Base-by-base conservation (phyloP, 345 rosid species). In the Eucalyptus caleyi region DNA sequence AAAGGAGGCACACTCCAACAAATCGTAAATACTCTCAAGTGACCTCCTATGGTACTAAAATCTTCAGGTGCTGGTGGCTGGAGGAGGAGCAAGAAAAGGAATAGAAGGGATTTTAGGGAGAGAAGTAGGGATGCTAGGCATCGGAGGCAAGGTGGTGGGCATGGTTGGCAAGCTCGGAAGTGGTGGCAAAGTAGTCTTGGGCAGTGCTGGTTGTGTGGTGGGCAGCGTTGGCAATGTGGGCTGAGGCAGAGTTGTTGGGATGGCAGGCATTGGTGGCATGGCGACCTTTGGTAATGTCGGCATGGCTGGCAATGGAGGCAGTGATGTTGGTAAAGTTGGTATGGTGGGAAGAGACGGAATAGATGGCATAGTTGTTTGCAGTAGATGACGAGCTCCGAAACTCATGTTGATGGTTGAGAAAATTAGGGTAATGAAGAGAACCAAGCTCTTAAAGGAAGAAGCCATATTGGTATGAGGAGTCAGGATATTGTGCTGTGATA, bases 21-120 rank as follows among this genome's bases (percentile, higher is more conserved):
- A 56, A 23, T 56, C 3, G 11, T 23, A 56, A 56, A 56, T 56
- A 24, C 62, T 56, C 13, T 56, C 3, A 56, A 6, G 30, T 23
- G 62, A 56, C 62, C 62, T 23, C 30, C 1, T 26, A 56, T 56
- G 27, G 26, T 87, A 12, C 30, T 23, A 56, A 37, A 54, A 53
- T 21, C 27, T 50, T 90, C 88, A 92, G 56, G 93, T 90, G 54
- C 87, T 88, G 45, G 82, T 90, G 40, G 90, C 72, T n/a, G 92
- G 92, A 32, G 92, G 91, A n/a, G 93, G 94, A 11, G 93, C 67
- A 62, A 92, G 47, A 88, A 93, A 90, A 4, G 91, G 94, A 40
- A 92, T 81, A 27, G 56, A 53, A 19, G 56, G 56, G 23, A 53
- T 53, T 19, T 53, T 19, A 19, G 56, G 56, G 56, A 53, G 56